These are phyloP conservation scores for Aspergillus aculeatinus DNA, from an alignment of 2,329 filamentous ascomycete genomes.

Conservation along the genomic window DNA sequence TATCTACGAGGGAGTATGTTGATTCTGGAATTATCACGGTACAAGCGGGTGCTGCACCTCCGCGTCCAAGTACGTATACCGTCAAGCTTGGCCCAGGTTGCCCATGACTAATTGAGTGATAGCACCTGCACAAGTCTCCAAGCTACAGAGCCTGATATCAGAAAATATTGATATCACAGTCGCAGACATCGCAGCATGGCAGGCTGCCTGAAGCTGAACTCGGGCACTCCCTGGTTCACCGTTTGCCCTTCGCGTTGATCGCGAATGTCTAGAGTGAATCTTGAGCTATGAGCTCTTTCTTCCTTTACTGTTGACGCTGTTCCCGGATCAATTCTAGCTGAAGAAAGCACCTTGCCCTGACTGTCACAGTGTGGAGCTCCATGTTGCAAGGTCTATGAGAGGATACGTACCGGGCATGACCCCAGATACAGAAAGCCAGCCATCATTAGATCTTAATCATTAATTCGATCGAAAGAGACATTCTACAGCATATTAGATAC, in stretches of 20 bases:
- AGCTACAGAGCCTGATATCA: conserved; percentile 25
- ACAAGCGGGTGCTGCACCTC: conserved; percentile 25
- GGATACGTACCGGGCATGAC: no score
- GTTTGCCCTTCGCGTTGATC: neutral
- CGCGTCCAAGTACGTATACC: conserved; percentile 31
- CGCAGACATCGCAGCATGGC: conserved; percentile 34
- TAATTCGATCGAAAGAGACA: no score
- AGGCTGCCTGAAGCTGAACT: conserved; percentile 7
- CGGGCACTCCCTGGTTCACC: no score
- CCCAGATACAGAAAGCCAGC: no score
- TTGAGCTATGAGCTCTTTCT: no score
- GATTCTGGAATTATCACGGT: conserved; percentile 34
- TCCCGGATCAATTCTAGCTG: neutral
- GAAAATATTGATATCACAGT: conserved; percentile 35
- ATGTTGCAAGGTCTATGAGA: no score
- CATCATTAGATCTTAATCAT: no score
- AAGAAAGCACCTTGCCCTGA: neutral
- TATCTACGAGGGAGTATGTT: conserved; percentile 30
- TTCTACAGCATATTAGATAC: no score
- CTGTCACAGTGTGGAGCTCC: no score
- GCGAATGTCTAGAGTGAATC: neutral
- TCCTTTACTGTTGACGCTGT: neutral
- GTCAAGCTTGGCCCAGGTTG: conserved; percentile 5
- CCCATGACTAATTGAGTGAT: conserved; percentile 18
- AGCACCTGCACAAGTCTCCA: conserved; percentile 28